Conservation (phyloP, 345 rosid species). For the Boechera retrofracta region DNA sequence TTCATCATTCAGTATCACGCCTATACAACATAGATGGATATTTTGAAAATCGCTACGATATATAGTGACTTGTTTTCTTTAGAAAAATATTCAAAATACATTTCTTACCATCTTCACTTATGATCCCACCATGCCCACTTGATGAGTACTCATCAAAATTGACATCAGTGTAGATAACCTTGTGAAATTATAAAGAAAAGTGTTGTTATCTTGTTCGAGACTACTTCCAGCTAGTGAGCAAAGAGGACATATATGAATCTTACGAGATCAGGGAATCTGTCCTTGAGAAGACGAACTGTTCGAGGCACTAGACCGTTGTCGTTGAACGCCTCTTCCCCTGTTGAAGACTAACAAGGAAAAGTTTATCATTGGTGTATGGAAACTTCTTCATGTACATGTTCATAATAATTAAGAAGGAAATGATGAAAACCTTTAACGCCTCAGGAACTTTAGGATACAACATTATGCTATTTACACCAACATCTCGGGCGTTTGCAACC, state of each 20-base stretch:
- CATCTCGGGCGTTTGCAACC: conserved; percentile 89
- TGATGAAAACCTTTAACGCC: conserved; percentile 66
- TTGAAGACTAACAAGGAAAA: conserved; percentile 56
- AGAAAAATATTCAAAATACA: neutral
- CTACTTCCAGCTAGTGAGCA: conserved; percentile 4
- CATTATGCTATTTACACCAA: conserved; percentile 84
- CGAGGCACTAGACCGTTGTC: conserved; percentile 88
- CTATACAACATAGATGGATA: conserved; percentile 44
- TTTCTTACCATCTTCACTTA: conserved; percentile 77
- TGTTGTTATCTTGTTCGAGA: neutral
- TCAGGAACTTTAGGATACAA: conserved; percentile 96
- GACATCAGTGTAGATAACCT: conserved; percentile 94
- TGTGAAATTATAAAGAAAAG: conserved; percentile 23
- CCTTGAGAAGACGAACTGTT: conserved; percentile 74
- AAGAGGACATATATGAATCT: conserved; percentile 33
- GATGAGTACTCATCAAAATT: conserved; percentile 90
- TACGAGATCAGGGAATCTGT: conserved; percentile 85
- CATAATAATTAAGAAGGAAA: conserved; percentile 1
- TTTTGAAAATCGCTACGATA: neutral
- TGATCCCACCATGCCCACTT: conserved; percentile 93
- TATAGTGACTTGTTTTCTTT: neutral
- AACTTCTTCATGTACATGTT: neutral
- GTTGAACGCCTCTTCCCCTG: conserved; percentile 91
- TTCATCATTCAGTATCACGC: conserved; percentile 93
- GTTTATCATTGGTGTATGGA: neutral